Evolutionary conservation across 768 basidiomycete genomes (phyloP).

Genomic region (Russula emetica): DNA sequence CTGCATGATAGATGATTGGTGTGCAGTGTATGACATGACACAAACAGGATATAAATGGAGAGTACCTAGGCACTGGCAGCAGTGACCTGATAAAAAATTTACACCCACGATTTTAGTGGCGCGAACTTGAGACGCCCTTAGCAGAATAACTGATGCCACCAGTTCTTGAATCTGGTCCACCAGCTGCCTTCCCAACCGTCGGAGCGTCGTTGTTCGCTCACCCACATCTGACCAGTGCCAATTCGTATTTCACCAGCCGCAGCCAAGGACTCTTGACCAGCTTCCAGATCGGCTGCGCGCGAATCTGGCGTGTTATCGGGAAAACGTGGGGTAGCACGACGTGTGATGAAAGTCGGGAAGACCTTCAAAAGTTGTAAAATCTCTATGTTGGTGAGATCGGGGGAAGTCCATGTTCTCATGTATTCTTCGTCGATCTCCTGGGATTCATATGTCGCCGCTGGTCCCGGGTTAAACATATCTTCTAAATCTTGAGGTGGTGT

Average conservation of each 20-base stretch:
- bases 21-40: slow-evolving; percentile 3
- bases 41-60: slow-evolving; percentile 6
- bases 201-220: slow-evolving; percentile 55
- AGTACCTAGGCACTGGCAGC: slow-evolving; percentile 4
- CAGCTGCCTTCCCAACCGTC: slow-evolving; percentile 70
- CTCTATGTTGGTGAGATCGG: slow-evolving; percentile 76
- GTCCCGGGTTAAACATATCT: slow-evolving; percentile 30
- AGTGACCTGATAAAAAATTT: slow-evolving; percentile 2
- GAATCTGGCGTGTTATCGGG: slow-evolving; percentile 34
- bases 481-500: slow-evolving; percentile 38
- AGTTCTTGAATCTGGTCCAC: slow-evolving; percentile 74
- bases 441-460: slow-evolving; percentile 32
- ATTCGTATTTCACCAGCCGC: slow-evolving; percentile 58
- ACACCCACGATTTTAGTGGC: slow-evolving; percentile 6
- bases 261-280: slow-evolving; percentile 54
- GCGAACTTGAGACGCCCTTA: slow-evolving; percentile 34
- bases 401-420: slow-evolving; percentile 76
- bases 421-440: slow-evolving; percentile 45
- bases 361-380: slow-evolving; percentile 59
- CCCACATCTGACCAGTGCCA: slow-evolving; percentile 84
- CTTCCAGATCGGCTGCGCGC: slow-evolving; percentile 58
- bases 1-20: slow-evolving; percentile 16
- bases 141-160: slow-evolving; percentile 79
- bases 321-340: slow-evolving; percentile 70
- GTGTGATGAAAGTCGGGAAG: slow-evolving; percentile 75